Conservation (phyloP, 768 basidiomycete genomes). For the Mycena metata region DNA sequence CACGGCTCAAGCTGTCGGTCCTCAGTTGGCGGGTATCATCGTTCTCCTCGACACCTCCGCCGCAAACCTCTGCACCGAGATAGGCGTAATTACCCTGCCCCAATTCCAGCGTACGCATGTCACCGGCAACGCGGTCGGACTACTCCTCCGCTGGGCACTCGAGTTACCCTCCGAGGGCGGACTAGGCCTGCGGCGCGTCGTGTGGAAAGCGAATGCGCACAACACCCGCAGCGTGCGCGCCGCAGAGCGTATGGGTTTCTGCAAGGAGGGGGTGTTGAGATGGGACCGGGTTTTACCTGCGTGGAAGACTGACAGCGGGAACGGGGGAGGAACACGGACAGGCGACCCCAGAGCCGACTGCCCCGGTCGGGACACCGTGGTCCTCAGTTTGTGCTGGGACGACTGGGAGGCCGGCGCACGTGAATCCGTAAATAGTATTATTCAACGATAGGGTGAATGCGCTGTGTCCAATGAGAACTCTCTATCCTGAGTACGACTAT, state of each 20-base stretch:
- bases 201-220: slow-evolving; percentile 67
- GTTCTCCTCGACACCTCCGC: slow-evolving; percentile 62
- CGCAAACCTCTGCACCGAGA: slow-evolving; percentile 61
- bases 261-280: slow-evolving; percentile 62
- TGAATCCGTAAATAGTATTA: slow-evolving; percentile 46
- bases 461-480: too few species aligned
- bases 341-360: slow-evolving; percentile 42
- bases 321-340: slow-evolving; percentile 49
- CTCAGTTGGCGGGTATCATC: slow-evolving; percentile 65
- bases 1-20: slow-evolving; percentile 45
- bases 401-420: slow-evolving; percentile 60
- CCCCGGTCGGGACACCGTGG: slow-evolving; percentile 53
- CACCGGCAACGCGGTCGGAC: slow-evolving; percentile 64
- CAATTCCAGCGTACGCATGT: slow-evolving; percentile 76
- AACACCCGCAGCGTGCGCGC: slow-evolving; percentile 64
- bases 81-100: slow-evolving; percentile 69
- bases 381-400: slow-evolving; percentile 60
- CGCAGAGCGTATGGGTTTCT: slow-evolving; percentile 74
- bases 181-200: slow-evolving; percentile 71
- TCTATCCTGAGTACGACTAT: too few species aligned
- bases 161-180: slow-evolving; percentile 57
- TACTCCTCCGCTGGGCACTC: slow-evolving; percentile 64
- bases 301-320: slow-evolving; percentile 54
- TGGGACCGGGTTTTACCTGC: slow-evolving; percentile 67
- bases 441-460: too few species aligned